These are phyloP conservation scores for Hortiboletus flavorubellus DNA, from an alignment of 768 basidiomycete species.

Conservation along the genomic window DNA sequence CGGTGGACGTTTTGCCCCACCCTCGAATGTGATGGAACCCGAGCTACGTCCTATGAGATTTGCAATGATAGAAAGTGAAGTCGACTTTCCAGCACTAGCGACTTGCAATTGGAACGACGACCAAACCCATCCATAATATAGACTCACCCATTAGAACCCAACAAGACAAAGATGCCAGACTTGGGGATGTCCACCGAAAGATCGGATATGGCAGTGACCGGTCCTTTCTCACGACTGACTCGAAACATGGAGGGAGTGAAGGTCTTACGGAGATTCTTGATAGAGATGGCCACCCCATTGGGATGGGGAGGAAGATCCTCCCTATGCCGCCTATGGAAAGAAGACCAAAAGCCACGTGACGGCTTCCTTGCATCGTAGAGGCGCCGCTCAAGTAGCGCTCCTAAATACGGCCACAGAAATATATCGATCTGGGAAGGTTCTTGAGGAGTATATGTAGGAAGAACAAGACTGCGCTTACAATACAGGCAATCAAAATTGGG, in stretches of 20 bases:
- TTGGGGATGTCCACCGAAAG: constrained; percentile 69
- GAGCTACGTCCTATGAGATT: constrained; percentile 56
- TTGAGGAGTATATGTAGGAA: background rate
- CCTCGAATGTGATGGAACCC: constrained; percentile 56
- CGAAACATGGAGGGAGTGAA: constrained; percentile 48
- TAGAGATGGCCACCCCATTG: constrained; percentile 54
- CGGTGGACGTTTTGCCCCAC: constrained; percentile 49
- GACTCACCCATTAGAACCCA: constrained; percentile 66
- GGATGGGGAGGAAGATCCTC: constrained; percentile 23
- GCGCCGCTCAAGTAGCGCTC: constrained; percentile 52
- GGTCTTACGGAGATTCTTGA: constrained; percentile 56
- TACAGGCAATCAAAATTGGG: constrained; percentile 57
- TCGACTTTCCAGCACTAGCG: constrained; percentile 73
- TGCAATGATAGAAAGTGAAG: constrained; percentile 62
- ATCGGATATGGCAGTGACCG: constrained; percentile 61
- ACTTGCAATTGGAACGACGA: constrained; percentile 1
- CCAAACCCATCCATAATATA: background rate
- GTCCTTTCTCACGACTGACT: constrained; percentile 38
- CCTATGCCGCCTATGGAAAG: constrained; percentile 12
- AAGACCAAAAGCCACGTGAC: constrained; percentile 3
- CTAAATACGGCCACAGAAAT: constrained; percentile 72
- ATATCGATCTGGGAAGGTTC: constrained; percentile 51
- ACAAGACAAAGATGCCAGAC: constrained; percentile 70
- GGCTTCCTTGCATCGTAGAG: constrained; percentile 58
- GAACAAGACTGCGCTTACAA: constrained; percentile 42